Conservation (phyloP, 2,329 filamentous ascomycete species). For the Cytospora leucostoma region DNA sequence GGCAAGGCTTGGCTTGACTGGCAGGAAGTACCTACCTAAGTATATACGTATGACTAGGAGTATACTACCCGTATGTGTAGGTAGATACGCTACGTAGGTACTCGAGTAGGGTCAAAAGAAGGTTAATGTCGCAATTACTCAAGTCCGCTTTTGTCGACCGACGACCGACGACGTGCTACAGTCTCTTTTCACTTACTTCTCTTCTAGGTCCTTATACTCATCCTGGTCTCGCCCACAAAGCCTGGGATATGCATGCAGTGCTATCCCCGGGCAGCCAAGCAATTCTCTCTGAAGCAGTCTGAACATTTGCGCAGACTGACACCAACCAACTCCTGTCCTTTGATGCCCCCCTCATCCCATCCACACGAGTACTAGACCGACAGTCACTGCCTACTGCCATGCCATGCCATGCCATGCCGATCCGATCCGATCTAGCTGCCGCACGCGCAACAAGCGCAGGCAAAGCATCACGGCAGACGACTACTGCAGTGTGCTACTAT, state of each 20-base stretch:
- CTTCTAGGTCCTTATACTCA: too few relatives aligned
- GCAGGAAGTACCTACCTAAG: not conserved
- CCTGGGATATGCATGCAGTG: not conserved
- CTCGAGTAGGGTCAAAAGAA: not conserved
- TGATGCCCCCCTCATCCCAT: not conserved
- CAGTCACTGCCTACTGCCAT: not conserved
- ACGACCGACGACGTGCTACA: not conserved
- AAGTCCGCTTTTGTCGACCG: not conserved
- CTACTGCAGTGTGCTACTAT: not conserved
- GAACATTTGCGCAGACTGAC: not conserved
- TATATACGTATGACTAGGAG: too few relatives aligned
- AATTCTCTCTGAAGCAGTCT: not conserved
- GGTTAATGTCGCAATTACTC: not conserved
- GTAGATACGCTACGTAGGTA: not conserved
- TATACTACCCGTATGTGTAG: too few relatives aligned
- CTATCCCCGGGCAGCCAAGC: not conserved
- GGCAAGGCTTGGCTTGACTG: not conserved
- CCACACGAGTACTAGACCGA: not conserved
- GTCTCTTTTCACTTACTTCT: not conserved
- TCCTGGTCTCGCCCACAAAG: too few relatives aligned
- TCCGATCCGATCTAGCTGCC: not conserved
- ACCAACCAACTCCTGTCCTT: too few relatives aligned
- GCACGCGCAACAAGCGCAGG: not conserved
- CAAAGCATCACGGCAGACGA: not conserved
- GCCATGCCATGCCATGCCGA: too few relatives aligned